phyloP scores from a whole-genome alignment of 495 filamentous ascomycete species.

The Stereocaulon alpinum region DNA sequence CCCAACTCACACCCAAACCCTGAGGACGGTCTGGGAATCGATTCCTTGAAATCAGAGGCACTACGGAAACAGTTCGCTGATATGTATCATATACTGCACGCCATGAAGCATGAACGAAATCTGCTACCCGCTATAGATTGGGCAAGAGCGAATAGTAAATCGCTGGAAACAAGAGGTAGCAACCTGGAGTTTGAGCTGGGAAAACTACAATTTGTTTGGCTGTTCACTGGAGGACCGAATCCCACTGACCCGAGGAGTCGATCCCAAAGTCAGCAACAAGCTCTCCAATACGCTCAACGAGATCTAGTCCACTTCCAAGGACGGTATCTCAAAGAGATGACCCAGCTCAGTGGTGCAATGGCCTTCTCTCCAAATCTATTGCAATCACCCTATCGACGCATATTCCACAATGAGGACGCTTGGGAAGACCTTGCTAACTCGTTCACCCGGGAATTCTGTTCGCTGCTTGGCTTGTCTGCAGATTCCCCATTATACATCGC shows the following conservation, averaged over 20 bases:
- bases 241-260: slow-evolving; percentile 20
- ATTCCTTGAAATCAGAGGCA: slow-evolving; percentile 49
- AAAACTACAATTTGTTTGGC: slow-evolving; percentile 75
- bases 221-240: slow-evolving; percentile 47
- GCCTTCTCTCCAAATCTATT: slow-evolving; percentile 59
- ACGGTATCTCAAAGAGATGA: slow-evolving; percentile 63
- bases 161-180: slow-evolving; percentile 71
- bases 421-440: slow-evolving; percentile 73
- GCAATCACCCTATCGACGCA: slow-evolving; percentile 59
- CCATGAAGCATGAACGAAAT: slow-evolving; percentile 58
- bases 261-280: slow-evolving; percentile 39
- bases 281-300: slow-evolving; percentile 60
- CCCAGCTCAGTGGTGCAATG: slow-evolving; percentile 67
- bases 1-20: slow-evolving; percentile 19
- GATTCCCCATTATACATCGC: slow-evolving; percentile 87
- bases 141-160: slow-evolving; percentile 57
- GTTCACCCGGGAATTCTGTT: slow-evolving; percentile 92
- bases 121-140: slow-evolving; percentile 76
- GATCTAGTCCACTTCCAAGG: slow-evolving; percentile 57
- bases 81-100: slow-evolving; percentile 82
- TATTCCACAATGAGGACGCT: slow-evolving; percentile 61
- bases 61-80: slow-evolving; percentile 72
- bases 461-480: slow-evolving; percentile 75
- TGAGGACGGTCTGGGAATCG: slow-evolving; percentile 34
- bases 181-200: slow-evolving; percentile 92